phyloP scores from a whole-genome alignment of 148 eudicot species.

The Fagopyrum homotropicum region DNA sequence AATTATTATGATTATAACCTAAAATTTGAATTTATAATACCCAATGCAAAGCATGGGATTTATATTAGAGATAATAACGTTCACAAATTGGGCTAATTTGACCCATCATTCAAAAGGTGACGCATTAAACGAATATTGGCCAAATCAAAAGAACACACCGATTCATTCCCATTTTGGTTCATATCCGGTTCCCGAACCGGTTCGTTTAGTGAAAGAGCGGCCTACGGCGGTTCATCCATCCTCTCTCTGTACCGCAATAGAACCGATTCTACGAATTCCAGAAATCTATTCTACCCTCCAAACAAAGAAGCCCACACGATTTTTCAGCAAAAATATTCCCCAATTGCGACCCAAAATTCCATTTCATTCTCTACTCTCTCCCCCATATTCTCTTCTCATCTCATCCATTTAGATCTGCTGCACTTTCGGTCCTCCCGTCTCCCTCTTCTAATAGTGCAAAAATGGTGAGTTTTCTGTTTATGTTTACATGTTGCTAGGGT shows the following conservation, averaged over 20 bases:
- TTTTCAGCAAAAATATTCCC: constrained; percentile 4
- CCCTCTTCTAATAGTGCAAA: background rate
- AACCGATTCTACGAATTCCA: constrained; percentile 1
- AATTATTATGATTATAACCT: no score
- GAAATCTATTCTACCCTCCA: background rate
- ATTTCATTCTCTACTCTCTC: background rate
- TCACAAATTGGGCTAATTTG: no score
- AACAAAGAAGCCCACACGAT: background rate
- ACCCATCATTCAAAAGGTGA: no score
- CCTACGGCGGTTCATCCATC: background rate
- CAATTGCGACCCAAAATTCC: constrained; percentile 1
- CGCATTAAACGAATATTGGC: no score
- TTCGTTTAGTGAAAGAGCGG: background rate
- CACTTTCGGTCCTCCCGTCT: background rate
- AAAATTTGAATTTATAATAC: no score
- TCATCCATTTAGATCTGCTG: constrained; percentile 1
- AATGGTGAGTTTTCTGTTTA: constrained; percentile 5
- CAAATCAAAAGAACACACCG: background rate
- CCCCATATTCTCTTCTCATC: background rate
- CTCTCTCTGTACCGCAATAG: background rate
- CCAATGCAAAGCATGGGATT: no score
- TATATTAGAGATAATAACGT: no score
- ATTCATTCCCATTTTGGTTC: background rate
- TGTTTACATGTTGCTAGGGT: constrained; percentile 1
- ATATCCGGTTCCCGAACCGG: background rate